Evolutionary conservation across 805 yeast species (phyloP), one percentile per base, ranked within the genome.

Genomic region (Martiniozyma abietophila): DNA sequence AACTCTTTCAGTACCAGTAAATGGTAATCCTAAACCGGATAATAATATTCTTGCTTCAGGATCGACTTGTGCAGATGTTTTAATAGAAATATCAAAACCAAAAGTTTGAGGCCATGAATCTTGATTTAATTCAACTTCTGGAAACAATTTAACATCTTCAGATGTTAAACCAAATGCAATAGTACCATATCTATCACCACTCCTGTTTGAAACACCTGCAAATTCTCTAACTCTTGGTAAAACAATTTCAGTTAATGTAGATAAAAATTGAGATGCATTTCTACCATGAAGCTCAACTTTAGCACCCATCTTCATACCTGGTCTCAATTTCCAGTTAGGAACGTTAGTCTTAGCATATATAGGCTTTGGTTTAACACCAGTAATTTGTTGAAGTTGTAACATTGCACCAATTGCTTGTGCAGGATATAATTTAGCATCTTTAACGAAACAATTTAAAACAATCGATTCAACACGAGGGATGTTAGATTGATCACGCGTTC

Each of bases 211-310:
- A 33, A 92, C 65, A 32, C 96, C 96, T 44, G 65, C 64, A 59
- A 82, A 92, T 32, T 85, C 84, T 69, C 94, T 79, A 38, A 88
- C 75, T 58, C 95, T 74, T 30, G 99, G 98, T 48, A 92, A 69
- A 14, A 92, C 97, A 43, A 94, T 63, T 61, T 92, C 98, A 2
- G 94, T 76, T 47, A 92, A 62, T 1, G 97, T 89, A 6, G 81
- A 58, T 39, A 92, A 51, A 50, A 94, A 92, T 62, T 86, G 96
- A 36, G 76, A 62, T 76, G 88, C 82, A 35, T 82, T 80, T 45
- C 77, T 70, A 29, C 96, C 98, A 21, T 65, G 65, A 36, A 94
- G 62, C 39, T 70, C 73, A 10, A 79, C 78, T 51, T 82, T 81
- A 35, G 94, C 95, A 35, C 98, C 99, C 74, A 94, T 81, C 32